Evolutionary conservation across 176 grass and related monocot genomes (phyloP).

Genomic region (Neostapfia colusana): DNA sequence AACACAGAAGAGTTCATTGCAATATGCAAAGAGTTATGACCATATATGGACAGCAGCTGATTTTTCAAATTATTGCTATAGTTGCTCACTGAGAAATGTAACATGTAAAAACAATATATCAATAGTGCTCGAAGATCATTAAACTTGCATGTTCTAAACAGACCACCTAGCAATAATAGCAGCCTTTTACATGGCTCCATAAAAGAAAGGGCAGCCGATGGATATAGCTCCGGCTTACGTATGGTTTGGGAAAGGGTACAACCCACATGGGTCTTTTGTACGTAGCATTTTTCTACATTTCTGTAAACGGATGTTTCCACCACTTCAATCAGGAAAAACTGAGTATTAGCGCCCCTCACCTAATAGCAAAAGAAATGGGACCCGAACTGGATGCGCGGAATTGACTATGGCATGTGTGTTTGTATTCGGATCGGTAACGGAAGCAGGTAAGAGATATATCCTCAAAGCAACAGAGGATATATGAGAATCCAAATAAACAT

Average conservation of each 20-base stretch:
- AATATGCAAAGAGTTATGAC: not conserved
- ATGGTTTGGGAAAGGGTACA: no score
- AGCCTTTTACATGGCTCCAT: not conserved
- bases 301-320: no score
- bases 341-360: no score
- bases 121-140: not conserved
- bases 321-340: no score
- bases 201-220: no score
- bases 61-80: no score
- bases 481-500: not conserved
- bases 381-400: no score
- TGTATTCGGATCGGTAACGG: not conserved
- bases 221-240: no score
- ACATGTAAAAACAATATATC: not conserved
- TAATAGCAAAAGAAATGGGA: no score
- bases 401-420: not conserved
- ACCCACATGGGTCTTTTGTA: no score
- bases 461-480: not conserved
- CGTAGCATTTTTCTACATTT: no score
- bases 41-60: not conserved
- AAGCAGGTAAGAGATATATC: not conserved
- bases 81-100: not conserved
- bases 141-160: not conserved
- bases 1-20: no score
- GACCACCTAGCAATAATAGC: not conserved